Evolutionary conservation across 2,329 filamentous ascomycete genomes (phyloP), one percentile per base, ranked within the genome.

Genomic region (Pseudogymnoascus sp.): DNA sequence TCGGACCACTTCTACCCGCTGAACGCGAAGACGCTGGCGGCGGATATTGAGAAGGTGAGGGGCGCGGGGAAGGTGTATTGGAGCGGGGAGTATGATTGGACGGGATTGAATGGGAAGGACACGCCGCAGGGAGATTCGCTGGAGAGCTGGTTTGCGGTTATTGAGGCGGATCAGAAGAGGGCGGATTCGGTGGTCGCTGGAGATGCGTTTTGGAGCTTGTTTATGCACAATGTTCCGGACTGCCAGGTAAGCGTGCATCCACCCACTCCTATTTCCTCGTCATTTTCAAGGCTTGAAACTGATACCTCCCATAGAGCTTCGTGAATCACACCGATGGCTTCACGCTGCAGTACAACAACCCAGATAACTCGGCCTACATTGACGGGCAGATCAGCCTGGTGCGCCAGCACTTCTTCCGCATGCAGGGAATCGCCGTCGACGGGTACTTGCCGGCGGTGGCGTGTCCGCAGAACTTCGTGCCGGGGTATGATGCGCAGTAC

Each of bases 1-100:
- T 78, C 76, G 12, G 73, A 81, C 67, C 79, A 81, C 66, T 80
- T 75, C 69, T 81, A 80, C 65, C 78, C 78, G 0, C 67, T 76
- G 59, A 72, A 77, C 64, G 71, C 73, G n/a, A 68, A 68, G 28
- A 77, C 76, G 66, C 69, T 81, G 35, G 67, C 73, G 60, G 63
- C 66, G 1, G 78, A 76, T 59, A 75, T 79, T 40, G 70, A 67
- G 4, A 66, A 70, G 4, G 77, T 77, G 12, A 74, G 73, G 63
- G 63, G 65, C 5, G 73, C 68, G 2, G 66, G 73, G 61, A 76
- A 75, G 63, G 73, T 76, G 12, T 80, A 79, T 66, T 74, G 79
- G 38, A 77, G 75, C 1, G 79, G 78, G 11, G 79, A 80, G 65
- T 80, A 79, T 64, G 77, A 75, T 65, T 81, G 79, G 78, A 73